phyloP scores from a whole-genome alignment of 306 rosid genomes.

The Cucurbita moschata region DNA sequence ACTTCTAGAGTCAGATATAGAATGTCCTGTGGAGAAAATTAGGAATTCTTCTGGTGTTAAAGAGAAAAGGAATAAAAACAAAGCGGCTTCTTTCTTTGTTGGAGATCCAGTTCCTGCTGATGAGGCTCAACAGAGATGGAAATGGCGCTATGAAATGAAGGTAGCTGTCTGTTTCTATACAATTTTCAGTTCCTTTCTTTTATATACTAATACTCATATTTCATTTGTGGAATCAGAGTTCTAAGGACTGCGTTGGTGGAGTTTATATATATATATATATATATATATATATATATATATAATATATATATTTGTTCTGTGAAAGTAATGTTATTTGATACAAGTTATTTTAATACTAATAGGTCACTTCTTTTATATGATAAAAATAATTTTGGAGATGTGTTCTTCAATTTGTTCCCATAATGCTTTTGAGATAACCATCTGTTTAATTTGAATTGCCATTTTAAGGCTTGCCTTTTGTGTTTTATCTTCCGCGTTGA shows the following conservation, averaged over 20 bases:
- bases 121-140: conserved; percentile 83
- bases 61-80: background rate
- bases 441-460: background rate
- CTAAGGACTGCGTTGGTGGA: background rate
- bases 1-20: conserved; percentile 20
- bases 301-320: background rate
- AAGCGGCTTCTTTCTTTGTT: conserved; percentile 28
- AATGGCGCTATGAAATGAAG: conserved; percentile 89
- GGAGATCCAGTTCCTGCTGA: conserved; percentile 68
- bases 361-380: background rate
- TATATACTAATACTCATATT: background rate
- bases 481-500: background rate
- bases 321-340: background rate
- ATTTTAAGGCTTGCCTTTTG: background rate
- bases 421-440: background rate
- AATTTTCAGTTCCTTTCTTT: conserved; percentile 5
- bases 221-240: background rate
- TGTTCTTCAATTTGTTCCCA: background rate
- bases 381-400: background rate
- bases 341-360: background rate
- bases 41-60: conserved; percentile 13
- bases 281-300: background rate
- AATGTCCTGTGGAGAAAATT: conserved; percentile 21
- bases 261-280: background rate
- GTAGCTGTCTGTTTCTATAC: conserved; percentile 21